Evolutionary conservation across 2,329 filamentous ascomycete species (phyloP).

Genomic region (Sporothrix humicola): DNA sequence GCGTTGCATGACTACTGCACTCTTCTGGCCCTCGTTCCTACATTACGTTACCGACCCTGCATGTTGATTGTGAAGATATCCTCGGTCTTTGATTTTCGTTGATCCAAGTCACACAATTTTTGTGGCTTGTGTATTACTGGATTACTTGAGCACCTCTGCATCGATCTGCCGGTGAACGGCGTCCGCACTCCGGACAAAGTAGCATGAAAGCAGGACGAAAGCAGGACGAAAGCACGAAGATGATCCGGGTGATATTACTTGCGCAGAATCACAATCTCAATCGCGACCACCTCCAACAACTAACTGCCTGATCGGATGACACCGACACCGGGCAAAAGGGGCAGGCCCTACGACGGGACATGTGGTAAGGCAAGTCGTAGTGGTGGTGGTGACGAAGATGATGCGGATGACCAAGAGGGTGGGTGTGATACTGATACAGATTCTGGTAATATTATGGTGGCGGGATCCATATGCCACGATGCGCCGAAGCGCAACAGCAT

Average conservation of each 20-base stretch:
- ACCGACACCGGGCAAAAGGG: background rate
- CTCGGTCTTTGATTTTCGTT: background rate
- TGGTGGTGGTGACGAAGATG: background rate
- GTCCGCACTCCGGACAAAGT: too few species aligned
- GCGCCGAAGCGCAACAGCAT: background rate
- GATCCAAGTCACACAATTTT: background rate
- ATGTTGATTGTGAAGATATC: background rate
- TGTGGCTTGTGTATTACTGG: background rate
- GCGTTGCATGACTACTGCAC: slow-evolving; percentile 26
- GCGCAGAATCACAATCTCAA: background rate
- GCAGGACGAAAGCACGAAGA: background rate
- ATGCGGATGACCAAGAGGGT: background rate
- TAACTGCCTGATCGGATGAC: background rate
- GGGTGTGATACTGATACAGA: background rate
- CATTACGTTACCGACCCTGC: background rate
- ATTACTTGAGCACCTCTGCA: background rate
- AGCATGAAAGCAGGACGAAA: background rate
- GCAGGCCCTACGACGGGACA: background rate
- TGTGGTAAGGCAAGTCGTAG: background rate
- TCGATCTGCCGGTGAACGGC: background rate
- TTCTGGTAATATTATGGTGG: background rate
- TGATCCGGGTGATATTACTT: background rate
- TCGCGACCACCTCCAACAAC: too few species aligned
- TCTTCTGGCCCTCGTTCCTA: background rate
- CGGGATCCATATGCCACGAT: slow-evolving; percentile 7